A percentile compares a stretch with the other conserved stretches of the same genome.
These are phyloP conservation scores for Colletotrichum sidae DNA, from an alignment of 2,329 filamentous ascomycete species.

Conservation along the genomic window DNA sequence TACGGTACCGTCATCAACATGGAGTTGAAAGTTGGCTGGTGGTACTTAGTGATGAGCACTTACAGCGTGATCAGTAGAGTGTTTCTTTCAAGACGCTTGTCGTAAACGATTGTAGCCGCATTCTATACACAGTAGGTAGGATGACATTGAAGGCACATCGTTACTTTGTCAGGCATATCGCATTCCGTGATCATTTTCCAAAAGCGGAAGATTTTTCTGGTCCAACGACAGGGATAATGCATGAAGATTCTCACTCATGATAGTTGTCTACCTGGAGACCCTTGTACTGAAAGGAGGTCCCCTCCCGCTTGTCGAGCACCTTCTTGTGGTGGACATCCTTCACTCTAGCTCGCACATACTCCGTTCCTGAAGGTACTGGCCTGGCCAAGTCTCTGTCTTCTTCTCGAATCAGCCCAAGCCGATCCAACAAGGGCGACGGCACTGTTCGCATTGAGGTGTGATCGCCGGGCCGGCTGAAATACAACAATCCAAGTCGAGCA, in stretches of 20 bases:
- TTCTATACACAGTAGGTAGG: too few species aligned
- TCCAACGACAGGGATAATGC: too few species aligned
- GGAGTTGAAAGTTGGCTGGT: too few species aligned
- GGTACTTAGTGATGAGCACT: rapidly evolving
- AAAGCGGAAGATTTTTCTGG: too few species aligned
- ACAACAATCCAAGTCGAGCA: slow-evolving; percentile 9
- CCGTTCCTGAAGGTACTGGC: background rate
- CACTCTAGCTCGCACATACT: slow-evolving; percentile 7
- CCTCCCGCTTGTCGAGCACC: slow-evolving; percentile 6
- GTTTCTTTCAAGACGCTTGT: too few species aligned
- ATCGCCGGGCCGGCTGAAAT: slow-evolving; percentile 14
- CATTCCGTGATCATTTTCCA: too few species aligned
- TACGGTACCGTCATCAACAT: too few species aligned
- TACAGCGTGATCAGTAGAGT: too few species aligned
- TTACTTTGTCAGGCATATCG: too few species aligned
- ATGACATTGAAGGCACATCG: too few species aligned
- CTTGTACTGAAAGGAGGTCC: slow-evolving; percentile 9
- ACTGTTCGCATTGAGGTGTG: slow-evolving; percentile 10
- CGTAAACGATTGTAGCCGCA: too few species aligned
- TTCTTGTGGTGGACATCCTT: slow-evolving; percentile 9
- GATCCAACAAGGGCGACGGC: background rate
- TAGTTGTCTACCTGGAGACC: slow-evolving; percentile 7
- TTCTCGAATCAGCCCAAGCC: background rate
- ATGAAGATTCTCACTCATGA: background rate
- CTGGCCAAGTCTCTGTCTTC: background rate